Conservation (phyloP, 129 eudicot genomes). For the Centaurea solstitialis region DNA sequence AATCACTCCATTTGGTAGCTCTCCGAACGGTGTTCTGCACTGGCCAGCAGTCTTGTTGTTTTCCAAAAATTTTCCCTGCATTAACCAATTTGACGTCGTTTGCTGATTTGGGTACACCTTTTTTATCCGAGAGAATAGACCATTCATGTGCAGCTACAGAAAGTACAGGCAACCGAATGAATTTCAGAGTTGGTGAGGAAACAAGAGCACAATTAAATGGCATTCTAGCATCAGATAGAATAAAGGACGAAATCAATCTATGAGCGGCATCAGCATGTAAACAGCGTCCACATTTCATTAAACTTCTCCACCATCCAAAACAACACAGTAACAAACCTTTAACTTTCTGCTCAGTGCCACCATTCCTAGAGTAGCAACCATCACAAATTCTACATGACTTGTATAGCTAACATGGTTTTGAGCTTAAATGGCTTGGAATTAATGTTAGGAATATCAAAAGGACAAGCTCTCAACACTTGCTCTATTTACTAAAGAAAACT, state of each 20-base stretch:
- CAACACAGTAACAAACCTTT: no score
- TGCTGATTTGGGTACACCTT: slow-evolving; percentile 72
- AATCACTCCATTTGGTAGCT: slow-evolving; percentile 68
- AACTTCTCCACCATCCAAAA: no score
- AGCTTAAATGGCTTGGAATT: not conserved
- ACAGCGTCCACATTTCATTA: no score
- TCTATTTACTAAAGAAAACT: not conserved
- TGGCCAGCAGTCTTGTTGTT: slow-evolving; percentile 82
- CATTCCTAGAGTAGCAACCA: not conserved
- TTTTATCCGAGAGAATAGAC: slow-evolving; percentile 54
- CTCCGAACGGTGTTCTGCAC: slow-evolving; percentile 78
- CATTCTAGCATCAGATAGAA: no score
- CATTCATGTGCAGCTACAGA: slow-evolving; percentile 1
- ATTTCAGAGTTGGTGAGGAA: not conserved
- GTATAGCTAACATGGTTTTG: not conserved
- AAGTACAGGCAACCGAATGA: not conserved
- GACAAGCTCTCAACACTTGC: not conserved
- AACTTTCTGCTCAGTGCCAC: not conserved
- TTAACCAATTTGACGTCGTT: slow-evolving; percentile 77
- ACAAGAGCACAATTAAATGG: not conserved
- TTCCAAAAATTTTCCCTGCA: slow-evolving; percentile 87
- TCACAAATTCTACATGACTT: not conserved
- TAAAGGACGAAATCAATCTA: no score
- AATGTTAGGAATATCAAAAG: not conserved
- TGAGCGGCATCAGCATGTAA: no score